A percentile compares a stretch with the other conserved stretches of the same genome.
Evolutionary conservation across 305 asterid genomes (phyloP).

Genomic region (Fraxinus albicans): DNA sequence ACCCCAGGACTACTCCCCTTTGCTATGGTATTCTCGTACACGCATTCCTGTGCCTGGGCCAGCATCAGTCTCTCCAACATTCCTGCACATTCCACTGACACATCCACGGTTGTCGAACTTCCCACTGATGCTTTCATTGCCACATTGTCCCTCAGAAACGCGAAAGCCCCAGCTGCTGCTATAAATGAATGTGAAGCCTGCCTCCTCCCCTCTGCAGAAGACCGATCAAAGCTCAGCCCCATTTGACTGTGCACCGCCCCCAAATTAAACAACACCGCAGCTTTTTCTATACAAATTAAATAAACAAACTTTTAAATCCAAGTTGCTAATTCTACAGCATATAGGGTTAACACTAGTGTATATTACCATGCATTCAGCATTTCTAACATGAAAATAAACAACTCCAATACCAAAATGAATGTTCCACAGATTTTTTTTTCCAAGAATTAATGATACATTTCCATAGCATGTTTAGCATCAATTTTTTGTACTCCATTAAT

Average conservation of each 20-base stretch:
- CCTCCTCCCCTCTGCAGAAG: conserved; percentile 88
- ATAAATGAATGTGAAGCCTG: conserved; percentile 94
- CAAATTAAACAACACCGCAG: conserved; percentile 90
- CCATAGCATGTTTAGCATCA: background rate
- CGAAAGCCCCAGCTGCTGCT: conserved; percentile 95
- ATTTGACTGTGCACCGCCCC: conserved; percentile 97
- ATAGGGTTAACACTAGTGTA: background rate
- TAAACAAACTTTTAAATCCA: background rate
- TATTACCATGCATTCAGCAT: background rate
- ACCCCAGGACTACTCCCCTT: conserved; percentile 97
- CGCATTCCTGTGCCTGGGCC: conserved; percentile 99
- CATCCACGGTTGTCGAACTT: conserved; percentile 73
- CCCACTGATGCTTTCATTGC: conserved; percentile 88
- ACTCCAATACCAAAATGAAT: background rate
- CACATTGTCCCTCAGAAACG: conserved; percentile 81
- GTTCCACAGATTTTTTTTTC: background rate
- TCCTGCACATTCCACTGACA: conserved; percentile 92
- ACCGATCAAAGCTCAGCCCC: conserved; percentile 84
- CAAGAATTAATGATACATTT: background rate
- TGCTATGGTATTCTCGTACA: conserved; percentile 91
- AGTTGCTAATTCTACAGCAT: background rate
- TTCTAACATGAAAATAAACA: background rate
- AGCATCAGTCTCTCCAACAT: conserved; percentile 97
- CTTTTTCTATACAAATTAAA: conserved; percentile 55
- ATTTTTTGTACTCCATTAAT: background rate